Evolutionary conservation across 2,329 filamentous ascomycete species (phyloP), one percentile per base, ranked within the genome.

Genomic region (Clonostachys sp.): DNA sequence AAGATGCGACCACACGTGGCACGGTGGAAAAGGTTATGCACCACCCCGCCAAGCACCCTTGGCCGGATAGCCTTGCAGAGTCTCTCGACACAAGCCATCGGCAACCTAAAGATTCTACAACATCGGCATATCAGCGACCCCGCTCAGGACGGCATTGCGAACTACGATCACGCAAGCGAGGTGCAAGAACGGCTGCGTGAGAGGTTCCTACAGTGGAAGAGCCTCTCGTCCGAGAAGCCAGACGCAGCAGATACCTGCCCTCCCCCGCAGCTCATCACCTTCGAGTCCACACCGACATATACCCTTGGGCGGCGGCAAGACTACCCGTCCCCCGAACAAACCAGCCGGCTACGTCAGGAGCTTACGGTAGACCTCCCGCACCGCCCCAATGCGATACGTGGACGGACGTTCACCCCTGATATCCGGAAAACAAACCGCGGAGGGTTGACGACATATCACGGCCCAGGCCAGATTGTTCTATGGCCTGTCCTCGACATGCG

Each of bases 371-470:
- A 51, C 43, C 51, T 51, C 20, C 35, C 52, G 13, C 47, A 48
- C 53, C 50, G 50, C 34, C 35, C 52, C 12, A 48, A 47, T 52
- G 57, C 74, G 34, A 57, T 67, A 42, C 53, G 60, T 34, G 30
- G 14, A 30, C 35, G n/a, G 5, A 38, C 17, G 14, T 72, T 67
- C 55, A 53, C 62, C 24, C 87, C 86, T 4, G 72, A 79, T n/a
- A 81, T 94, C 56, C 67, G 81, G 41, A 77, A 84, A 57, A 86
- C 89, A 13, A 78, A 83, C n/a, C 84, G 94, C 47, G 94, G 94
- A 51, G 94, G 94, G 0, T 83, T 95, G 54, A 91, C 89, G 0
- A 97, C 94, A 4, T 97, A 96, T 71, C 94, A 99, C 63, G 94
- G 92, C 0, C 94, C 92, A 0, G 92, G 92, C 0, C 94, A 99